These are phyloP conservation scores for Lachancea mirantina DNA, from an alignment of 805 yeast genomes.

Conservation along the genomic window DNA sequence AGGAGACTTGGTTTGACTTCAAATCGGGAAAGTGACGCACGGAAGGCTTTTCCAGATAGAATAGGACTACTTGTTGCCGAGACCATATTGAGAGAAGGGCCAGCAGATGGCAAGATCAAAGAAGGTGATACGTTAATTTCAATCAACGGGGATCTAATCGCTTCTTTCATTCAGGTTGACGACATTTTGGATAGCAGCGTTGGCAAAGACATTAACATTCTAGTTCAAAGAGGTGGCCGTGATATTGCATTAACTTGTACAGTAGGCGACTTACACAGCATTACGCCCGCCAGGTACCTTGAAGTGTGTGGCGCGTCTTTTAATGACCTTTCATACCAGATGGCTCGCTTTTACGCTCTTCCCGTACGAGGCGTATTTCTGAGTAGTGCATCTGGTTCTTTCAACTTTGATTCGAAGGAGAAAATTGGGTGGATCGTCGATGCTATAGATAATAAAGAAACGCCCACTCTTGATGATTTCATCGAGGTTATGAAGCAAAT, in stretches of 20 bases:
- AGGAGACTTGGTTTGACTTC: constrained; percentile 73
- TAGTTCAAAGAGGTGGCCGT: constrained; percentile 69
- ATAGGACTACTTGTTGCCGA: constrained; percentile 83
- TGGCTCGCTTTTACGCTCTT: constrained; percentile 76
- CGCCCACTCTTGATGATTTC: constrained; percentile 68
- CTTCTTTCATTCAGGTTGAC: constrained; percentile 74
- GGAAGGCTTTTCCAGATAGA: constrained; percentile 60
- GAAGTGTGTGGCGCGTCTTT: constrained; percentile 83
- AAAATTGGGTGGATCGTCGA: constrained; percentile 76
- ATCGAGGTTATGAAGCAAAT: constrained; percentile 69
- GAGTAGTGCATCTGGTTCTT: constrained; percentile 71
- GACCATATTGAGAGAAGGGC: constrained; percentile 76
- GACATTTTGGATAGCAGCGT: constrained; percentile 69
- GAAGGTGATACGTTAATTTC: constrained; percentile 85
- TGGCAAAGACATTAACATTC: constrained; percentile 48
- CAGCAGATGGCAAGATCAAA: constrained; percentile 61
- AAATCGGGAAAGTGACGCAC: constrained; percentile 63
- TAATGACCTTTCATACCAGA: constrained; percentile 78
- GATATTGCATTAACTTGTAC: constrained; percentile 42
- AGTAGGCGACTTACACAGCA: constrained; percentile 71
- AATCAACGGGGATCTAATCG: constrained; percentile 55
- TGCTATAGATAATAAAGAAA: constrained; percentile 64
- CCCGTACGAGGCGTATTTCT: constrained; percentile 82
- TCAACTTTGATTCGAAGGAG: constrained; percentile 51
- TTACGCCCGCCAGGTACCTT: constrained; percentile 76